Evolutionary conservation across 176 grass and related monocot species (phyloP).

Genomic region (Zoysia pacifica): DNA sequence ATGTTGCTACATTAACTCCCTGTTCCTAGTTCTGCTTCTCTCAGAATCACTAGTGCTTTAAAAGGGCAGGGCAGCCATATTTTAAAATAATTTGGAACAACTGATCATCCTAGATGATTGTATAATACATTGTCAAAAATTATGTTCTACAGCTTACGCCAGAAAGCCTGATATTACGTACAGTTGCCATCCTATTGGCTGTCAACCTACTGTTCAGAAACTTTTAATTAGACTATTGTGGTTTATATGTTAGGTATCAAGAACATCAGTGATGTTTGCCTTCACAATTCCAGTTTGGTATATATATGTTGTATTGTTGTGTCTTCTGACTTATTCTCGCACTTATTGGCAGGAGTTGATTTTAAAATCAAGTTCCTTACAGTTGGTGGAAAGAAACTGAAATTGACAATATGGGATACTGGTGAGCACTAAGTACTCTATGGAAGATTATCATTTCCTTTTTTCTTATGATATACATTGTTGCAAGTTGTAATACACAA

Average conservation of each 20-base stretch:
- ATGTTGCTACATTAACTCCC: background rate
- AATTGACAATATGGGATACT: conserved; percentile 97
- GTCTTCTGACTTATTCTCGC: conserved; percentile 13
- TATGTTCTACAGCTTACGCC: background rate
- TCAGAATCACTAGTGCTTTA: background rate
- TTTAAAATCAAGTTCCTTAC: conserved; percentile 92
- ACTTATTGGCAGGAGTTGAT: conserved; percentile 77
- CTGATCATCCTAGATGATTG: background rate
- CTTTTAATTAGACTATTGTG: background rate
- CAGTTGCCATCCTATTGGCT: conserved; percentile 5
- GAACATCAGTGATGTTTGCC: conserved; percentile 11
- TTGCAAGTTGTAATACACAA: background rate
- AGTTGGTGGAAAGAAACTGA: conserved; percentile 83
- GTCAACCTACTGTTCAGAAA: conserved; percentile 3
- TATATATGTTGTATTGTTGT: background rate
- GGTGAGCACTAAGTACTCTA: conserved; percentile 49
- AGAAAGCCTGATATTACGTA: background rate
- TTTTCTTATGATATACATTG: conserved; percentile 6
- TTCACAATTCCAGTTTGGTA: background rate
- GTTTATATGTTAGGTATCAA: background rate
- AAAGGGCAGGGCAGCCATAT: background rate
- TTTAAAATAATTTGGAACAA: background rate
- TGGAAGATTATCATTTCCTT: background rate
- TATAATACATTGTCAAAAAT: too few species aligned
- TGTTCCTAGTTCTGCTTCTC: background rate